These are phyloP conservation scores for Dendrocalamus sinicus DNA, from an alignment of 176 grass and related monocot genomes.

Conservation along the genomic window DNA sequence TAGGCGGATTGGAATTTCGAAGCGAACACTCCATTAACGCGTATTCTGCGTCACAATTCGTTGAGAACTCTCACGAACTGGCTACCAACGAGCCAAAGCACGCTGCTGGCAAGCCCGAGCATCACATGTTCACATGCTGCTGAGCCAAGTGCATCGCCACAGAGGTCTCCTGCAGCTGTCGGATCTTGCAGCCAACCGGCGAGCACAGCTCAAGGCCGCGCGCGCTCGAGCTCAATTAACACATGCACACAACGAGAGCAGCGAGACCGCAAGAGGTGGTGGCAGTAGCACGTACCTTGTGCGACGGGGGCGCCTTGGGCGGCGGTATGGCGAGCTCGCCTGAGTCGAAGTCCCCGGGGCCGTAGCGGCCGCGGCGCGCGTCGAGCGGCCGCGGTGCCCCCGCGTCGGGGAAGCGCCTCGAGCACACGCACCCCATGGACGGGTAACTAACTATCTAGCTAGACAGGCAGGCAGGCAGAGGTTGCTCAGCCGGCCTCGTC, in stretches of 20 bases:
- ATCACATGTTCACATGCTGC: background rate
- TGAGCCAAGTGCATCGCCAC: background rate
- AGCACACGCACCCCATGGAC: slow-evolving; percentile 77
- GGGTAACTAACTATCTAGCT: background rate
- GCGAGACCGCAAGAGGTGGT: background rate
- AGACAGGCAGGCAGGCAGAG: background rate
- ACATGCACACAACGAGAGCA: background rate
- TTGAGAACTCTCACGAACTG: background rate
- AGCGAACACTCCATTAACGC: background rate
- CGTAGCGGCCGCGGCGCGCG: slow-evolving; percentile 40
- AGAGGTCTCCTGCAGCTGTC: background rate
- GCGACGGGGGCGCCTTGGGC: slow-evolving; percentile 45
- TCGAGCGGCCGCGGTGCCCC: slow-evolving; percentile 6
- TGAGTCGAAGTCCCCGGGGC: slow-evolving; percentile 54
- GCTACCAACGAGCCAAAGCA: background rate
- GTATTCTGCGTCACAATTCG: background rate
- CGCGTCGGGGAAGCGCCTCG: slow-evolving; percentile 18
- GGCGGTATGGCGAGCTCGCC: slow-evolving; percentile 67
- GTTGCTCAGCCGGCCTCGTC: background rate
- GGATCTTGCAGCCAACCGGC: background rate
- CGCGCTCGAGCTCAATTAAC: background rate
- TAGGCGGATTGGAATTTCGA: background rate
- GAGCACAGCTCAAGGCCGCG: background rate
- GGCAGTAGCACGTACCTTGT: slow-evolving; percentile 48
- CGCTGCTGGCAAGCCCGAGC: background rate